Evolutionary conservation across 2,329 filamentous ascomycete genomes (phyloP).

Genomic region (Aspergillus fumigatiaffinis): DNA sequence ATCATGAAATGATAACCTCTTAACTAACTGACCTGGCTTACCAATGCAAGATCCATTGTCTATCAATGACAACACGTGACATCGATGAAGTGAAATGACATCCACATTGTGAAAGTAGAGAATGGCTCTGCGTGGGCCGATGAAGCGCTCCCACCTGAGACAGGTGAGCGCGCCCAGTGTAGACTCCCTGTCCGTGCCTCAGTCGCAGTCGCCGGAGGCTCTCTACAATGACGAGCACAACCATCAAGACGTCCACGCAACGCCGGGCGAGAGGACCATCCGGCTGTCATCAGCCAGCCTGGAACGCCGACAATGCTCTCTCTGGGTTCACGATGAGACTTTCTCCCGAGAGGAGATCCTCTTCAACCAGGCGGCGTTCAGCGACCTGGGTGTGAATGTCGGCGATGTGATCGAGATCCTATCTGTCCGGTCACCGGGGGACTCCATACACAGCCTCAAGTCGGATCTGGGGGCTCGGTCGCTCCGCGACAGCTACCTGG

Average conservation of each 20-base stretch:
- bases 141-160: slow-evolving; percentile 38
- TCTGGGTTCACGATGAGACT: slow-evolving; percentile 66
- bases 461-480: slow-evolving; percentile 26
- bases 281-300: slow-evolving; percentile 25
- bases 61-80: neutral
- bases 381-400: slow-evolving; percentile 57
- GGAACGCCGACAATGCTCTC: slow-evolving; percentile 39
- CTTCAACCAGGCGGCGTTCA: slow-evolving; percentile 69
- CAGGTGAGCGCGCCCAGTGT: slow-evolving; percentile 40
- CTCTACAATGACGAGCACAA: slow-evolving; percentile 22
- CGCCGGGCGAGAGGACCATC: slow-evolving; percentile 23
- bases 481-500: slow-evolving; percentile 24
- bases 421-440: slow-evolving; percentile 47
- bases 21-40: neutral
- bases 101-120: slow-evolving; percentile 8
- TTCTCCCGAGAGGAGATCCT: slow-evolving; percentile 75
- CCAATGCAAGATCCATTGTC: neutral
- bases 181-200: slow-evolving; percentile 31
- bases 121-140: slow-evolving; percentile 39
- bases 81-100: slow-evolving; percentile 17
- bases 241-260: slow-evolving; percentile 13
- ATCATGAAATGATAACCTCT: neutral
- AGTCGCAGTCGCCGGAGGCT: slow-evolving; percentile 22
- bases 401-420: slow-evolving; percentile 72
- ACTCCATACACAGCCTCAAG: slow-evolving; percentile 33